Evolutionary conservation across 768 basidiomycete species (phyloP), one percentile per base, ranked within the genome.

Genomic region (Termitomyces sp.): DNA sequence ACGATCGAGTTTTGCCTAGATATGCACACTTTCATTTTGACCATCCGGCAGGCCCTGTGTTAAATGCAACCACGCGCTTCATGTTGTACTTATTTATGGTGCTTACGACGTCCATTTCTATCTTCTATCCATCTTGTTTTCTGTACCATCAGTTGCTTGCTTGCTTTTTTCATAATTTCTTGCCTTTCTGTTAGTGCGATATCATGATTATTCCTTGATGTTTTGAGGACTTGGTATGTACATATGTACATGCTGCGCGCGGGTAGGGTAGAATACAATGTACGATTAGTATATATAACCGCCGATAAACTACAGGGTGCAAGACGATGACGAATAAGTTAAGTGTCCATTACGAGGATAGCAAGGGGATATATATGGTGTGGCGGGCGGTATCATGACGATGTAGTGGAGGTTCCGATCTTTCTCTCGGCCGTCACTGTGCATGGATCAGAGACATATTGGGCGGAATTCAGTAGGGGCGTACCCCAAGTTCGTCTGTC

Each of bases 401-500:
- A 42, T 26, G 47, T 11, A 42, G 28, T 40, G 5, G 54, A 34
- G 28, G 34, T 21, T 65, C 68, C 71, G n/a, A 79, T 66, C 51
- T 78, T 82, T 53, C 81, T 68, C 63, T 82, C 81, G 2, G 80
- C 80, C 2, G 80, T 82, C 52, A 82, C 80, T 81, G 56, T 2
- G 50, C 12, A 19, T 24, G 37, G 45, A 26, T 57, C 38, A 58
- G 40, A 3, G 19, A 44, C 21, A 40, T 46, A 3, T 15, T 53
- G 40, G 22, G 42, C 45, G 22, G n/a, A 51, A 12, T 34, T 17
- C n/a, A 51, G 43, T 24, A 32, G 21, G 17, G 5, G 76, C 88
- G 56, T 60, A 95, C 94, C 87, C 96, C 96, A 99, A 2, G 86
- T 76, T 63, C 93, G 75, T 30, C 97, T 78, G 66, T 98, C 96